Evolutionary conservation across 768 basidiomycete genomes (phyloP).

Genomic region (Leucosporidium yakuticum): DNA sequence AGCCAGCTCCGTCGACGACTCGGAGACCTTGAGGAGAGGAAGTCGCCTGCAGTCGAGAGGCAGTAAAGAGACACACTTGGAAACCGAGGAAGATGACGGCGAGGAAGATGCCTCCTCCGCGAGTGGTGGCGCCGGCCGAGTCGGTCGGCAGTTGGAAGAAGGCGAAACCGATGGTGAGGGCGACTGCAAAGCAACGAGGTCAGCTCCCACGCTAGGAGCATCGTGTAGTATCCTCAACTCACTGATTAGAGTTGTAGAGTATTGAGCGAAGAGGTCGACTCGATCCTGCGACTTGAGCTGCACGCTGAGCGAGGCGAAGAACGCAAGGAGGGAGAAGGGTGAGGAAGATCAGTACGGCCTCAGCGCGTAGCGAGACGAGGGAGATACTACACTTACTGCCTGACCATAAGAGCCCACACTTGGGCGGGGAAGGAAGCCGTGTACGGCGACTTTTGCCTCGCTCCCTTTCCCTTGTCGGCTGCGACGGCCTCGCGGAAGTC

Average conservation of each 20-base stretch:
- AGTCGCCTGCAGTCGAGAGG: too few species aligned
- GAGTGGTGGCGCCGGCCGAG: conserved; percentile 65
- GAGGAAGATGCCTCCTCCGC: too few species aligned
- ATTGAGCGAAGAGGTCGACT: conserved; percentile 53
- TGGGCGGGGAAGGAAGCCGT: conserved; percentile 71
- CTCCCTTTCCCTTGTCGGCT: conserved; percentile 44
- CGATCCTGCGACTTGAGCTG: conserved; percentile 60
- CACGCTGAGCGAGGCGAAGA: conserved; percentile 40
- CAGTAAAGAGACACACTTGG: too few species aligned
- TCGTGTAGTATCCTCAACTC: conserved; percentile 51
- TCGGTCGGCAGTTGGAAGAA: conserved; percentile 68
- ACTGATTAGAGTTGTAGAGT: conserved; percentile 24
- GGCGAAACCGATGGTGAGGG: conserved; percentile 12
- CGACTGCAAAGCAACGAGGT: conserved; percentile 60
- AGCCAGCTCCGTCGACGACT: too few species aligned
- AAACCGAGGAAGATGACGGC: conserved; percentile 31
- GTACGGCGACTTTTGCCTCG: conserved; percentile 59
- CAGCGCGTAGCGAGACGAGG: neutral
- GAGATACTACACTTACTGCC: conserved; percentile 49
- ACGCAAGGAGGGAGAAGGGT: too few species aligned
- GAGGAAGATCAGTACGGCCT: conserved; percentile 33
- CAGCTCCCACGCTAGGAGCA: conserved; percentile 64
- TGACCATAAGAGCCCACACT: conserved; percentile 43
- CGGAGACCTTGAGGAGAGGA: too few species aligned
- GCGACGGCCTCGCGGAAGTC: conserved; percentile 64